These are phyloP conservation scores for Rasamsonia emersonii DNA, from an alignment of 2,329 filamentous ascomycete genomes.

Conservation along the genomic window DNA sequence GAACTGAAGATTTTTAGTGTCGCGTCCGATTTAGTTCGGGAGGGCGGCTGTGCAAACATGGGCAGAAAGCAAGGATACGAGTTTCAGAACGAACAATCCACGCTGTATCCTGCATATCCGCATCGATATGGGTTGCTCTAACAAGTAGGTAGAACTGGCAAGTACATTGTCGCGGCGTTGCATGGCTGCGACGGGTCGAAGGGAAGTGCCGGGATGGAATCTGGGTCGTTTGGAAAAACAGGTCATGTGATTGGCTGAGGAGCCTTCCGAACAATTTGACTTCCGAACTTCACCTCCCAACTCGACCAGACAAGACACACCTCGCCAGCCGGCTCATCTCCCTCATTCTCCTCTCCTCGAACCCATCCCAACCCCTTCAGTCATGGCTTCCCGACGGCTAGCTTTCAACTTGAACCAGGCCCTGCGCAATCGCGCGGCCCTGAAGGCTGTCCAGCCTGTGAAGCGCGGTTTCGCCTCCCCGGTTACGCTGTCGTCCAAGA, in stretches of 20 bases:
- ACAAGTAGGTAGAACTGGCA: too few relatives aligned
- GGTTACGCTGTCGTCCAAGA: conserved; percentile 63
- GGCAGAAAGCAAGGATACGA: too few relatives aligned
- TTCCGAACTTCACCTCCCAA: conserved; percentile 35
- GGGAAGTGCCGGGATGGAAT: conserved; percentile 28
- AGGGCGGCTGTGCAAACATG: too few relatives aligned
- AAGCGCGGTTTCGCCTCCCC: conserved; percentile 87
- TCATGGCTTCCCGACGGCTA: conserved; percentile 95
- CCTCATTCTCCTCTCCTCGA: conserved; percentile 39
- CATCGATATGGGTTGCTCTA: too few relatives aligned
- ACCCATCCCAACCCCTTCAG: conserved; percentile 25
- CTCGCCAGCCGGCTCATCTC: conserved; percentile 37
- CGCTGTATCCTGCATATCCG: too few relatives aligned
- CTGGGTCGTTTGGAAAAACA: conserved; percentile 30
- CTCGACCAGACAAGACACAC: conserved; percentile 22
- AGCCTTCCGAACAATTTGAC: conserved; percentile 37
- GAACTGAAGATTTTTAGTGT: too few relatives aligned
- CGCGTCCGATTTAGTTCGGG: too few relatives aligned
- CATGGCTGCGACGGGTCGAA: too few relatives aligned
- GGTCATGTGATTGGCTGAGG: conserved; percentile 37
- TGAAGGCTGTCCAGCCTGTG: conserved; percentile 68
- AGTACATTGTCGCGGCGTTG: too few relatives aligned
- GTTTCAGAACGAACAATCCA: too few relatives aligned
- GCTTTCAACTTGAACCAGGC: conserved; percentile 88
- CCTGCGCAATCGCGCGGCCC: conserved; percentile 77